Evolutionary conservation across 148 eudicot species (phyloP).

Genomic region (Agrostemma githago): DNA sequence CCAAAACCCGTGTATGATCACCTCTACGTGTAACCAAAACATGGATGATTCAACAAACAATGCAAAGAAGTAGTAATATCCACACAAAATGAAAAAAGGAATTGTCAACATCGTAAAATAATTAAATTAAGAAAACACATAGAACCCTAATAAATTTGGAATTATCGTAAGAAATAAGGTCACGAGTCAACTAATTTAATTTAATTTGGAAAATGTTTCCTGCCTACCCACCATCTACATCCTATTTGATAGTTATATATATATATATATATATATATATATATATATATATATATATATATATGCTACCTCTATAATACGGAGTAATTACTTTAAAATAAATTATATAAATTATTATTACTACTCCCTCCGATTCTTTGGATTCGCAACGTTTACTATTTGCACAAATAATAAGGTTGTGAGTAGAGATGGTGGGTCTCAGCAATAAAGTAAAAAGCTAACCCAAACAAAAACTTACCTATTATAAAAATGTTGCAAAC

Average conservation of each 20-base stretch:
- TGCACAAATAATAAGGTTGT: too few species aligned
- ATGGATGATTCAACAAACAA: not conserved
- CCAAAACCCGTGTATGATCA: too few species aligned
- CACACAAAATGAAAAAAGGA: constrained; percentile 2
- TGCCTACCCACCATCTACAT: constrained; percentile 18
- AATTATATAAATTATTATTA: not conserved
- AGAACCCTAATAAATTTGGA: constrained; percentile 1
- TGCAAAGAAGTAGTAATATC: not conserved
- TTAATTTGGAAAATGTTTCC: constrained; percentile 20
- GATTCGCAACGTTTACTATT: too few species aligned
- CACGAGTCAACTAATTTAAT: constrained; percentile 11
- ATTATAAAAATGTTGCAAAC: too few species aligned
- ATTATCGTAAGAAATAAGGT: constrained; percentile 7
- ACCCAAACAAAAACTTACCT: too few species aligned
- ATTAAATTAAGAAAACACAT: not conserved
- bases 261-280: too few species aligned
- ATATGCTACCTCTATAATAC: not conserved
- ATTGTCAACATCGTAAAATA: constrained; percentile 14
- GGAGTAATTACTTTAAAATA: too few species aligned
- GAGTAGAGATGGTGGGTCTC: too few species aligned
- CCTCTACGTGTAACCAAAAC: too few species aligned
- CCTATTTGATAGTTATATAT: not conserved
- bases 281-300: too few species aligned
- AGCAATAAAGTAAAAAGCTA: too few species aligned
- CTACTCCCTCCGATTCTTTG: too few species aligned